Evolutionary conservation across 2,329 filamentous ascomycete species (phyloP), one percentile per base, ranked within the genome.

Genomic region (Botrytis galanthina): DNA sequence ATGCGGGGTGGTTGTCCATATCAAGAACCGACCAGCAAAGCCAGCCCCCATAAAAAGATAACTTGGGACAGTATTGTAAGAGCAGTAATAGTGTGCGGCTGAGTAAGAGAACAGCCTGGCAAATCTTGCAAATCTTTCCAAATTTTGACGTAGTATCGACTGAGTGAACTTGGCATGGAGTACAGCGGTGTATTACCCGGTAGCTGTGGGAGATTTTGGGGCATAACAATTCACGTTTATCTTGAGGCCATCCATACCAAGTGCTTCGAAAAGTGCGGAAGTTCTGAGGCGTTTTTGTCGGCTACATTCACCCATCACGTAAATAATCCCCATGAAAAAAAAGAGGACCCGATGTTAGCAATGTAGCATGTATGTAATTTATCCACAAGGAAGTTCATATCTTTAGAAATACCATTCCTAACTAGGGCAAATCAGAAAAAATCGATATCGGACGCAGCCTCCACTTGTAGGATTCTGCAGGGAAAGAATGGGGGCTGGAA

Each of bases 1-100:
- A 69, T 72, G 71, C 71, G 63, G 63, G 62, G 51, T 72, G 61
- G 48, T 68, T 39, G 26, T 57, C 66, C 54, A 44, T 62, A 70
- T 35, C 51, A 61, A 70, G 62, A 68, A 72, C 39, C 37, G 57
- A 71, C 32, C 59, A 51, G 42, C 46, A 29, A 42, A 37, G 44
- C 60, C 46, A 72, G 60, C 46, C 70, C 60, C 60, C n/a, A 66
- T 72, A 6, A 67, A 67, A 32, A 54, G 44, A 42, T 66, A 64
- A 64, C 42, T 51, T 64, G 42, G 70, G 29, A 54, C 35, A 42
- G 48, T 37, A 46, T 42, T 42, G n/a, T n/a, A 20, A n/a, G 51
- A n/a, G 59, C n/a, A 66, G 29, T 54, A 57, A 64, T 54, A 44
- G 37, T 44, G 32, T 67, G 70, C 37, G 44, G 70, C 70, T 67